phyloP scores from a whole-genome alignment of 148 eudicot genomes.

The Linanthus parryae region DNA sequence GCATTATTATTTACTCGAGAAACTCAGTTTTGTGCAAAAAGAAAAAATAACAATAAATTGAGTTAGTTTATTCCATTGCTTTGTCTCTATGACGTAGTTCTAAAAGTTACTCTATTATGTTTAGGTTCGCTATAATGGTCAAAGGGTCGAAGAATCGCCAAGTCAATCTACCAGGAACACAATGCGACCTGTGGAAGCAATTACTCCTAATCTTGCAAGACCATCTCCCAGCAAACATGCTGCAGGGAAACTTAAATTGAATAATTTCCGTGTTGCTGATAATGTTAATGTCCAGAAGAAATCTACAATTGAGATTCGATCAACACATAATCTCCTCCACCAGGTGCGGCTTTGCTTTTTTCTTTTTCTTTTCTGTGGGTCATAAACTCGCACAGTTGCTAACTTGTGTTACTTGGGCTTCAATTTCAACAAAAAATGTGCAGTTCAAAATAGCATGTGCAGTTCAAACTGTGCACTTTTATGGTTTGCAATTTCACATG shows the following conservation, averaged over 20 bases:
- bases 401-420: too few relatives aligned
- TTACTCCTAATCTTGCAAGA: not conserved
- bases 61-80: too few relatives aligned
- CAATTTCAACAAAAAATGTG: too few relatives aligned
- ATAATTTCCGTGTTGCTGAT: conserved; percentile 8
- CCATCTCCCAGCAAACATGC: conserved; percentile 4
- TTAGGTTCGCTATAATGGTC: conserved; percentile 6
- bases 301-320: conserved; percentile 7
- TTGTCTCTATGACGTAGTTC: not conserved
- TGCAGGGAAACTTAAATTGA: not conserved
- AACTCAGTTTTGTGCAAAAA: too few relatives aligned
- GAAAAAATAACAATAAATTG: too few relatives aligned
- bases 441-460: too few relatives aligned
- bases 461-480: too few relatives aligned
- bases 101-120: not conserved
- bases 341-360: conserved; percentile 14
- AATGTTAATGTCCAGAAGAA: conserved; percentile 8
- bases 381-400: too few relatives aligned
- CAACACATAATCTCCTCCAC: conserved; percentile 14
- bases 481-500: too few relatives aligned
- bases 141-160: not conserved
- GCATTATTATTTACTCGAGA: too few relatives aligned
- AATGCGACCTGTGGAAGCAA: not conserved
- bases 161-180: not conserved
- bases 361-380: too few relatives aligned